Percentiles rank a stretch among this genome's conserved stretches.
Conservation (phyloP, 2,329 filamentous ascomycete genomes). For the Dothistroma septosporum region DNA sequence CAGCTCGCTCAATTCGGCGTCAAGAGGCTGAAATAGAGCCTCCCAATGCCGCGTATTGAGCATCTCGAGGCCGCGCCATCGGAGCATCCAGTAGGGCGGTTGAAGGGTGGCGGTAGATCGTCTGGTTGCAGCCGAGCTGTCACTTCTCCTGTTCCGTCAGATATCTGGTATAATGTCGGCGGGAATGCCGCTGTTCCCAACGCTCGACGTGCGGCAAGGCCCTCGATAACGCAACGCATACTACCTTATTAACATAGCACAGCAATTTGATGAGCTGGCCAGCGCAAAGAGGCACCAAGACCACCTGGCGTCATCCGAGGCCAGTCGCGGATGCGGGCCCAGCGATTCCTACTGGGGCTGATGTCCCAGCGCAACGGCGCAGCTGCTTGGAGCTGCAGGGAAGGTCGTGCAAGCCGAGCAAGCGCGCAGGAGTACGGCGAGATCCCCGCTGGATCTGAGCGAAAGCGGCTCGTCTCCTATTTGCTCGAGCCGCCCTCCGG, state of each 20-base stretch:
- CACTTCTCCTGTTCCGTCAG: constrained; percentile 6
- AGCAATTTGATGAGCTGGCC: constrained; percentile 3
- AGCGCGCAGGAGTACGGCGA: neutral
- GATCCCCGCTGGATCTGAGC: constrained; percentile 3
- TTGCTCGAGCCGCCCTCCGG: constrained; percentile 11
- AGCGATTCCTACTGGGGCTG: constrained; percentile 5
- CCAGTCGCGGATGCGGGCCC: constrained; percentile 4
- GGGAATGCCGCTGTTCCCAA: neutral
- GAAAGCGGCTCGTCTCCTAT: constrained; percentile 10
- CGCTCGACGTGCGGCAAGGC: neutral
- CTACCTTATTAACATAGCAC: too few relatives aligned
- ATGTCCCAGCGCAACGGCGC: constrained; percentile 4
- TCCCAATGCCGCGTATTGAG: constrained; percentile 18
- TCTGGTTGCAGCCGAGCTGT: constrained; percentile 14
- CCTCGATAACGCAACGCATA: neutral
- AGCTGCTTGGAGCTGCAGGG: neutral
- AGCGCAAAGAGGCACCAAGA: neutral
- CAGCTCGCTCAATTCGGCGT: constrained; percentile 14
- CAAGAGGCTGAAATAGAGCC: constrained; percentile 20
- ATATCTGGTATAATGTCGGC: neutral
- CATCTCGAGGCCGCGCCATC: constrained; percentile 13
- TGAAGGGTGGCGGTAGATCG: constrained; percentile 11
- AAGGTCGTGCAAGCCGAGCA: neutral
- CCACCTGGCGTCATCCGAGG: neutral
- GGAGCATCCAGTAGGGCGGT: constrained; percentile 17